Percentiles rank a stretch among this genome's conserved stretches.
phyloP scores from a whole-genome alignment of 73 alveolate species.

The Strombidium stylifer region DNA sequence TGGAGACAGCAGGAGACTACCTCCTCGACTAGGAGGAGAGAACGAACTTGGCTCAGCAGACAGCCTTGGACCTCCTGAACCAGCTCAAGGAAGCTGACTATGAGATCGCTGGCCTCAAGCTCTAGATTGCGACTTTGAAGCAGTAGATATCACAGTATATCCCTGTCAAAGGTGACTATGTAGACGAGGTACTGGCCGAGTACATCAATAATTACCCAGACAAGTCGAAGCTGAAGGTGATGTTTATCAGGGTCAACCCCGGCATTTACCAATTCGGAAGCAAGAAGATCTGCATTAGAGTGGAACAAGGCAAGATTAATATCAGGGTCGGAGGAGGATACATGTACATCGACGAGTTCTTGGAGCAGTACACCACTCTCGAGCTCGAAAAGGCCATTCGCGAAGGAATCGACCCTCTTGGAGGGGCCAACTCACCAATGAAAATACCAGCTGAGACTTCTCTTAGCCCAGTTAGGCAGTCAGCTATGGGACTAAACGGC shows the following conservation, averaged over 20 bases:
- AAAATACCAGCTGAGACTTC: no score
- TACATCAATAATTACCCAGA: constrained; percentile 53
- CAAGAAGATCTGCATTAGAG: constrained; percentile 53
- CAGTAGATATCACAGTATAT: no score
- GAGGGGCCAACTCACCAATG: no score
- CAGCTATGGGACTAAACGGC: no score
- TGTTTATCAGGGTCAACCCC: constrained; percentile 61
- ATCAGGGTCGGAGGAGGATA: constrained; percentile 75
- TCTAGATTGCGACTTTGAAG: no score
- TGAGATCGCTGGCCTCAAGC: constrained; percentile 37
- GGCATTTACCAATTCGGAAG: constrained; percentile 63
- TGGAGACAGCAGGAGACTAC: constrained; percentile 22
- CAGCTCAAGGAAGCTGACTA: constrained; percentile 30
- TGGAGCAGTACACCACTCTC: constrained; percentile 52
- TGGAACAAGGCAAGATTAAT: constrained; percentile 60
- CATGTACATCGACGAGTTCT: constrained; percentile 58
- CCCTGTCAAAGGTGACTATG: constrained; percentile 59
- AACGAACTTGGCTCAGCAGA: constrained; percentile 1
- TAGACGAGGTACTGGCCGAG: constrained; percentile 59
- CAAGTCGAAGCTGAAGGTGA: constrained; percentile 32
- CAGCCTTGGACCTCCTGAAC: constrained; percentile 18
- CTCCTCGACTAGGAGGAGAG: constrained; percentile 17
- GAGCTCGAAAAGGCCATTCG: constrained; percentile 61
- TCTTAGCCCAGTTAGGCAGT: no score
- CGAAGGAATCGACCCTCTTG: no score